phyloP scores from a whole-genome alignment of 805 yeast genomes.

The Kodamaea restingae region DNA sequence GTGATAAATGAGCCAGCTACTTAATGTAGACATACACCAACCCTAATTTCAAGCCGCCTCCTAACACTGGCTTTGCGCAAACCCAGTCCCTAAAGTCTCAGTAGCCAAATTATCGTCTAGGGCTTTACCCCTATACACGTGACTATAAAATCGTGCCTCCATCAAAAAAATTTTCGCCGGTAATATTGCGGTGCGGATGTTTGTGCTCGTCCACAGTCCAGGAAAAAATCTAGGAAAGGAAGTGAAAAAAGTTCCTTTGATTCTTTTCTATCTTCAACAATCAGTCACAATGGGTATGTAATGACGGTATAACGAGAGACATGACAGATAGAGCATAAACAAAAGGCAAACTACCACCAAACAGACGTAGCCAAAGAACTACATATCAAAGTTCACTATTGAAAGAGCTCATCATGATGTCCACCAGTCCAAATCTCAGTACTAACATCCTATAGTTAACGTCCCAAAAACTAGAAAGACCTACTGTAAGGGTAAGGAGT shows the following conservation, averaged over 20 bases:
- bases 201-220: not conserved
- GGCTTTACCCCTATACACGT: slow-evolving; percentile 4
- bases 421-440: slow-evolving; percentile 1
- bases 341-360: not conserved
- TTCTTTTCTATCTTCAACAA: slow-evolving; percentile 9
- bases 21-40: too few species aligned
- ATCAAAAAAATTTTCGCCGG: slow-evolving; percentile 3
- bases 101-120: not conserved
- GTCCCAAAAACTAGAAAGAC: slow-evolving; percentile 99
- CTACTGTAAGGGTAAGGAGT: slow-evolving; percentile 98
- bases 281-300: slow-evolving; percentile 25
- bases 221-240: slow-evolving; percentile 1
- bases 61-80: too few species aligned
- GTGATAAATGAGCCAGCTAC: too few species aligned
- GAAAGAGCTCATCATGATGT: too few species aligned
- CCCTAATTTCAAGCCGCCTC: too few species aligned
- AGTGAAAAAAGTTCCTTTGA: slow-evolving; percentile 5
- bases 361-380: too few species aligned
- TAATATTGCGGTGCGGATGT: slow-evolving; percentile 2
- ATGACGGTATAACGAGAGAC: not conserved
- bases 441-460: slow-evolving; percentile 69
- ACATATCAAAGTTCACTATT: too few species aligned
- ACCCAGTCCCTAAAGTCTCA: not conserved
- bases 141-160: not conserved
- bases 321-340: not conserved